A percentile compares a stretch with the other conserved stretches of the same genome.
Conservation (phyloP, 192 early-diverging fungal genomes). For the Coemansia umbellata region DNA sequence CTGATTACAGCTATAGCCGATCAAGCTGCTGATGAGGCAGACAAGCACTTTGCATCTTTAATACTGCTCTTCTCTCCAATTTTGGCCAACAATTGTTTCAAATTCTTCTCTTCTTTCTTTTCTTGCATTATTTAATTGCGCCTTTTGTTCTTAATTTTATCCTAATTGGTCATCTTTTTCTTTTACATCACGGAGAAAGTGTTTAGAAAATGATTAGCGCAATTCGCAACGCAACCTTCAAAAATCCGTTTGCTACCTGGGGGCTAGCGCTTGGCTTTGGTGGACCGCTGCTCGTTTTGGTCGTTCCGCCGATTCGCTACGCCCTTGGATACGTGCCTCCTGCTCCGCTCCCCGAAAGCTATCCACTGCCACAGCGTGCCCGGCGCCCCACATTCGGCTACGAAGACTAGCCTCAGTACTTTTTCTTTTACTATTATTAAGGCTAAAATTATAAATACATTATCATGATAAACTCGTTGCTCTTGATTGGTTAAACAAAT, state of each 20-base stretch:
- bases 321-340: slow-evolving; percentile 28
- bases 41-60: too few species aligned
- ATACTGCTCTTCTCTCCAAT: too few species aligned
- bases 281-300: slow-evolving; percentile 33
- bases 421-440: neutral
- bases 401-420: slow-evolving; percentile 32
- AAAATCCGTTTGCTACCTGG: slow-evolving; percentile 46
- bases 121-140: neutral
- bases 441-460: slow-evolving; percentile 4
- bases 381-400: slow-evolving; percentile 33
- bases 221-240: slow-evolving; percentile 41
- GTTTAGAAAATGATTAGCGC: slow-evolving; percentile 43
- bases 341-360: slow-evolving; percentile 24
- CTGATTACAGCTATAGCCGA: too few species aligned
- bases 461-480: neutral
- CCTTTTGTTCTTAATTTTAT: too few species aligned
- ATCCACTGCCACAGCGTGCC: slow-evolving; percentile 40
- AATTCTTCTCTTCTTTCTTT: neutral
- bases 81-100: too few species aligned
- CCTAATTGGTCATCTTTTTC: neutral
- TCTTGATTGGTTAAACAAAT: too few species aligned
- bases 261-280: slow-evolving; percentile 42
- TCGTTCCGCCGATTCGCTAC: slow-evolving; percentile 31
- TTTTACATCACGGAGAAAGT: neutral
- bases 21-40: too few species aligned